Evolutionary conservation across 2,329 filamentous ascomycete genomes (phyloP), one percentile per base, ranked within the genome.

Genomic region (Penicillium sp.): DNA sequence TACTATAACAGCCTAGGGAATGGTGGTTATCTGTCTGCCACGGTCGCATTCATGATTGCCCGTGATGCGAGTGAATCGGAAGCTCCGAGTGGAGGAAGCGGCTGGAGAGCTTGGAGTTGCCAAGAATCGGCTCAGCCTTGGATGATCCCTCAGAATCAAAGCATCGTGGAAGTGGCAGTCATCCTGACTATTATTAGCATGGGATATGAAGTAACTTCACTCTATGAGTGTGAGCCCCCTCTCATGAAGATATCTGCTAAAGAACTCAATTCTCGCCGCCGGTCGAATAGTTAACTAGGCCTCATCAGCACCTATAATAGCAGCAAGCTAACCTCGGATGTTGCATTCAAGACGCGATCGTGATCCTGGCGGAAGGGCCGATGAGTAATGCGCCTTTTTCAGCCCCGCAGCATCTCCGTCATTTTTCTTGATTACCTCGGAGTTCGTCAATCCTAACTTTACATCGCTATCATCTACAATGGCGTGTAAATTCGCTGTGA

Each of bases 401-500:
- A 27, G 18, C 28, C 25, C n/a, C 24, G 39, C 27, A 5, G 12
- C n/a, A 39, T 12, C 13, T 3, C 26, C 28, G 18, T 33, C 36
- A 40, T n/a, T 9, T 7, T 3, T 29, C 11, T 18, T 32, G 26
- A 41, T 41, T 40, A 29, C 13, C 39, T 41, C 39, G 27, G n/a
- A 41, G 39, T 18, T 32, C 26, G 12, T 4, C 39, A 18, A 18
- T 18, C 18, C 18, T 18, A 41, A 41, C 13, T 18, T 4, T 12
- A 45, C 28, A 28, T 32, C 25, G n/a, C 18, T n/a, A 46, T 12
- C 38, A 41, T 40, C 25, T 29, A 11, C 8, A 32, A 53, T 56
- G 57, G 40, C 55, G 3, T 48, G 44, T 9, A 60, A 47, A 44
- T 57, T 62, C 18, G 38, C 52, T 9, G 67, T 74, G 50, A 72